Conservation (phyloP, 1,284 basidiomycete species). For the Cutaneotrichosporon sp. region DNA sequence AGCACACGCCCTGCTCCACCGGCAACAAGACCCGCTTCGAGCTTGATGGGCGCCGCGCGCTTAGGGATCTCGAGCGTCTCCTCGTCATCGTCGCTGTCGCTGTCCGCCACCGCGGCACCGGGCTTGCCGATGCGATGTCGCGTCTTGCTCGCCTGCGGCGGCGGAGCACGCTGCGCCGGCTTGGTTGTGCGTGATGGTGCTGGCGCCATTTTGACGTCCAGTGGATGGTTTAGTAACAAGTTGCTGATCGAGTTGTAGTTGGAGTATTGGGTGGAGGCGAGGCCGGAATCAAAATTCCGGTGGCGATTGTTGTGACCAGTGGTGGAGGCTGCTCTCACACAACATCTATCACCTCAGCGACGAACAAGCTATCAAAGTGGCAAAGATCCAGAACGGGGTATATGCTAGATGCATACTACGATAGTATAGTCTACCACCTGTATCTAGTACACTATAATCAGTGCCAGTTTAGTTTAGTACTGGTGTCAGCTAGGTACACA, state of each 20-base stretch:
- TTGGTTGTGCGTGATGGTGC: constrained; percentile 8
- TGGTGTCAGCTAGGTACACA: background rate
- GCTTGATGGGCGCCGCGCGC: constrained; percentile 20
- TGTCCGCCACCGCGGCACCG: constrained; percentile 35
- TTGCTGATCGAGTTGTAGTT: constrained; percentile 9
- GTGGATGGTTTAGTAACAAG: background rate
- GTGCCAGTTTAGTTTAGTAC: background rate
- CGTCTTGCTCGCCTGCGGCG: constrained; percentile 31
- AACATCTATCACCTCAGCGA: background rate
- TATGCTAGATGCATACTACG: background rate
- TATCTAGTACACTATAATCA: background rate
- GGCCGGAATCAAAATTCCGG: constrained; percentile 14
- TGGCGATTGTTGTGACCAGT: background rate
- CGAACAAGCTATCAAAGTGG: background rate
- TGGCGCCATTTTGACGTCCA: constrained; percentile 14
- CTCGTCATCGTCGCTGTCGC: constrained; percentile 34
- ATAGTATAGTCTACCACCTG: background rate
- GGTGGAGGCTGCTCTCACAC: background rate
- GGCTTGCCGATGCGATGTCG: constrained; percentile 51
- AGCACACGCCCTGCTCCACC: constrained; percentile 51
- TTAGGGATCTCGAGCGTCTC: constrained; percentile 13
- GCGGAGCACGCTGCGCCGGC: constrained; percentile 5
- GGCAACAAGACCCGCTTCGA: constrained; percentile 38
- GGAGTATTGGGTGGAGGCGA: constrained; percentile 2
- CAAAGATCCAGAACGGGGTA: background rate